Evolutionary conservation across 139 green algal genomes (phyloP).

Genomic region (Chlorella ohadii): DNA sequence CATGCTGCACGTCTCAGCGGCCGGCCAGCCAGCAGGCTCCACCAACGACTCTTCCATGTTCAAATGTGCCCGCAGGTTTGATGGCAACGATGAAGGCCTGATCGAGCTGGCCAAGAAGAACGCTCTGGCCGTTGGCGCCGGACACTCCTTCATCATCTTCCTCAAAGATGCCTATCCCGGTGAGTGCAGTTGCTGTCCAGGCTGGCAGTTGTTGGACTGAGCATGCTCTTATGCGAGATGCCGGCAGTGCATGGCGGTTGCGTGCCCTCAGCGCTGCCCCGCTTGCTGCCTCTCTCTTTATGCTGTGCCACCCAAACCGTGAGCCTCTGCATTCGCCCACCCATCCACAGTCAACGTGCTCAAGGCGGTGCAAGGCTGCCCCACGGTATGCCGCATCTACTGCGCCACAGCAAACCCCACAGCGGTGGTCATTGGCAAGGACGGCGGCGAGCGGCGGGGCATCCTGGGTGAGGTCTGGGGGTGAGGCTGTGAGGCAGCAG

Average conservation of each 20-base stretch:
- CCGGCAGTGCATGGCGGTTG: too few species aligned
- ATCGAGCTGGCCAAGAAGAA: constrained; percentile 13
- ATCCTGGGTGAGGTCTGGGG: not conserved
- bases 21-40: too few species aligned
- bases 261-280: too few species aligned
- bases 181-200: not conserved
- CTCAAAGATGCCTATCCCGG: not conserved
- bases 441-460: not conserved
- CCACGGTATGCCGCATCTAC: constrained; percentile 8
- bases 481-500: too few species aligned
- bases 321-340: too few species aligned
- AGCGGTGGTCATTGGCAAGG: constrained; percentile 8
- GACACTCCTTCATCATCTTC: constrained; percentile 12
- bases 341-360: constrained; percentile 6
- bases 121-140: not conserved
- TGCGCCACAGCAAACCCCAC: constrained; percentile 15
- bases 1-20: too few species aligned
- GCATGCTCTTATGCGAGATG: too few species aligned
- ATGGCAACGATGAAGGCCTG: constrained; percentile 5
- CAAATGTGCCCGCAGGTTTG: not conserved
- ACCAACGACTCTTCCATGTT: too few species aligned
- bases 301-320: too few species aligned
- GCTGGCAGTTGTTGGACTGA: too few species aligned
- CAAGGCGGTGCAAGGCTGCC: not conserved
- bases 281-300: too few species aligned